Evolutionary conservation across 768 basidiomycete species (phyloP).

Genomic region (Lentinula raphanica): DNA sequence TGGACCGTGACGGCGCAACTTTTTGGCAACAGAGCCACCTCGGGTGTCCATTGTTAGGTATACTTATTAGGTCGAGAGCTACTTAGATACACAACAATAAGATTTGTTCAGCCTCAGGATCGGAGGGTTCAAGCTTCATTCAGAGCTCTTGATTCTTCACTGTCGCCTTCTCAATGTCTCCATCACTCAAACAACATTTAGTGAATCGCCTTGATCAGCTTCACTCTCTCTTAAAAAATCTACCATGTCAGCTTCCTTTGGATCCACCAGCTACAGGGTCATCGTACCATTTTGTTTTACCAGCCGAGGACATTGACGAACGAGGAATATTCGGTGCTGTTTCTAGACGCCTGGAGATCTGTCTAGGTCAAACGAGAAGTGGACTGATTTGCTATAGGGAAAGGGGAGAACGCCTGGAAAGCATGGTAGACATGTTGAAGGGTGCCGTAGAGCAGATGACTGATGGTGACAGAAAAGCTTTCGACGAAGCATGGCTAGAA

Average conservation of each 20-base stretch:
- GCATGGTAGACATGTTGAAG: slow-evolving; percentile 1
- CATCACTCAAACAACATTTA: too few species aligned
- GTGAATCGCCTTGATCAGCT: neutral
- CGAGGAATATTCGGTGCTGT: neutral
- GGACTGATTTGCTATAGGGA: neutral
- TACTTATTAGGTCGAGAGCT: too few species aligned
- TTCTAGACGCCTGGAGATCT: neutral
- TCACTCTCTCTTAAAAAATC: neutral
- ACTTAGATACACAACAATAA: too few species aligned
- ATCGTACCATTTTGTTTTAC: neutral
- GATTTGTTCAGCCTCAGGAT: too few species aligned
- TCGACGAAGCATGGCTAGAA: slow-evolving; percentile 7
- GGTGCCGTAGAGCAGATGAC: slow-evolving; percentile 7
- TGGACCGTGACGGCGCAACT: too few species aligned
- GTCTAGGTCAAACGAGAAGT: neutral
- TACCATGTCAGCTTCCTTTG: neutral
- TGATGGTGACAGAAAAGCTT: neutral
- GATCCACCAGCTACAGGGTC: neutral
- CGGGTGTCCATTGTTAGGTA: too few species aligned
- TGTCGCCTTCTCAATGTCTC: too few species aligned
- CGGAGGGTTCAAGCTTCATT: too few species aligned
- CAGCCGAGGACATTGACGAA: neutral
- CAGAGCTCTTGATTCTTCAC: too few species aligned
- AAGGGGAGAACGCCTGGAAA: neutral
- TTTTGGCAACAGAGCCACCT: too few species aligned